These are phyloP conservation scores for Firmiana major DNA, from an alignment of 345 rosid genomes.

Conservation along the genomic window DNA sequence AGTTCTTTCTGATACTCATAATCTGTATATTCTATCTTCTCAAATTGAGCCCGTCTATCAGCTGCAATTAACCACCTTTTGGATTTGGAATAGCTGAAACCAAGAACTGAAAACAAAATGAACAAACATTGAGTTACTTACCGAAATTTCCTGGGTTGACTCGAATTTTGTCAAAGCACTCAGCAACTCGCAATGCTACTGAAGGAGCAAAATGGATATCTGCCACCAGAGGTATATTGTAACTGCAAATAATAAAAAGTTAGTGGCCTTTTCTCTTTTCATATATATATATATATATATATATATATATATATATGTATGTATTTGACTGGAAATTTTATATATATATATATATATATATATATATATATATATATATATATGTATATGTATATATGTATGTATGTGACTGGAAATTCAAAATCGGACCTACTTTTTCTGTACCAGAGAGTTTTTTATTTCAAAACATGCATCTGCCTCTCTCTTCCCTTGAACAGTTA, in stretches of 20 bases:
- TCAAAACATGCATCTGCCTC: constrained; percentile 98
- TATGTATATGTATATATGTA: no score
- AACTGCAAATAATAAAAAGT: constrained; percentile 49
- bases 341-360: no score
- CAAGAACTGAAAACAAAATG: constrained; percentile 13
- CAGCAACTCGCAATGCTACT: constrained; percentile 83
- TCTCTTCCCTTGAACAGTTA: constrained; percentile 98
- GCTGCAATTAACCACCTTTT: constrained; percentile 49
- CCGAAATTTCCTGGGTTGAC: constrained; percentile 98
- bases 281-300: no score
- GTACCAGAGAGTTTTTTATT: constrained; percentile 84
- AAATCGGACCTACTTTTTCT: constrained; percentile 61
- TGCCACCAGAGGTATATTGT: constrained; percentile 93
- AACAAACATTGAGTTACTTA: constrained; percentile 22
- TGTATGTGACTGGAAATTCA: not conserved
- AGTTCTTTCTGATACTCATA: constrained; percentile 96
- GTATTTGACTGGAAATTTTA: no score
- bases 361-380: no score
- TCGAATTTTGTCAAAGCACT: constrained; percentile 97
- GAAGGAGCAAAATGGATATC: constrained; percentile 98
- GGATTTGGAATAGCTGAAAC: constrained; percentile 8
- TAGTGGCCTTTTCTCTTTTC: constrained; percentile 12
- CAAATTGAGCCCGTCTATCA: constrained; percentile 93
- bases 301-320: no score
- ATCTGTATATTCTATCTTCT: constrained; percentile 82